A percentile compares a stretch with the other conserved stretches of the same genome.
These are phyloP conservation scores for Leccinum obscurum DNA, from an alignment of 768 basidiomycete species.

Conservation along the genomic window DNA sequence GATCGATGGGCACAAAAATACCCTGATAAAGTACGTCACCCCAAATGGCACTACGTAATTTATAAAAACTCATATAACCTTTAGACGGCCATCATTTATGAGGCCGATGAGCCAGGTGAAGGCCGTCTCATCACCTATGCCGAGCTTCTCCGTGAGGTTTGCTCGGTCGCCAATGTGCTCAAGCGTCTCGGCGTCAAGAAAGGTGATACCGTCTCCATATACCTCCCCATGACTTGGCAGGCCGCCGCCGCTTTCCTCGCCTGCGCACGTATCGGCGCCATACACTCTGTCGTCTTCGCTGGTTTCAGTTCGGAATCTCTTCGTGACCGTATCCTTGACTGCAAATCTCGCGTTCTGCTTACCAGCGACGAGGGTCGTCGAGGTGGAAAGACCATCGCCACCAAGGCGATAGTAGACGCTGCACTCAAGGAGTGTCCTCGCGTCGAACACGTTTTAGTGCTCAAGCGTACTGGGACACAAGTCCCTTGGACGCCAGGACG, in stretches of 20 bases:
- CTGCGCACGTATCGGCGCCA: constrained; percentile 93
- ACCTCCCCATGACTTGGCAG: constrained; percentile 95
- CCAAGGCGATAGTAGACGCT: constrained; percentile 90
- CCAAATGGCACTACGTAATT: background rate
- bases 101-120: constrained; percentile 91
- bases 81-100: constrained; percentile 95
- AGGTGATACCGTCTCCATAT: constrained; percentile 92
- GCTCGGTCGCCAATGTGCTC: constrained; percentile 87
- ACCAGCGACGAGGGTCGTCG: constrained; percentile 94
- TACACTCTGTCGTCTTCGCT: constrained; percentile 97
- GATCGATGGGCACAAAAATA: constrained; percentile 93
- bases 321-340: constrained; percentile 89
- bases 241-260: constrained; percentile 96
- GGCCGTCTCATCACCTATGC: constrained; percentile 76
- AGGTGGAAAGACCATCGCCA: constrained; percentile 94
- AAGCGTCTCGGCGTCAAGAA: constrained; percentile 88
- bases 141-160: constrained; percentile 89
- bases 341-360: constrained; percentile 86
- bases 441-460: constrained; percentile 90
- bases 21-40: constrained; percentile 66
- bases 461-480: constrained; percentile 81
- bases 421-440: constrained; percentile 81
- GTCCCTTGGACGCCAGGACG: constrained; percentile 81
- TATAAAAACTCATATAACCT: background rate
- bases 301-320: constrained; percentile 96